Evolutionary conservation across 2,329 filamentous ascomycete genomes (phyloP).

Genomic region (Emmonsia crescens): DNA sequence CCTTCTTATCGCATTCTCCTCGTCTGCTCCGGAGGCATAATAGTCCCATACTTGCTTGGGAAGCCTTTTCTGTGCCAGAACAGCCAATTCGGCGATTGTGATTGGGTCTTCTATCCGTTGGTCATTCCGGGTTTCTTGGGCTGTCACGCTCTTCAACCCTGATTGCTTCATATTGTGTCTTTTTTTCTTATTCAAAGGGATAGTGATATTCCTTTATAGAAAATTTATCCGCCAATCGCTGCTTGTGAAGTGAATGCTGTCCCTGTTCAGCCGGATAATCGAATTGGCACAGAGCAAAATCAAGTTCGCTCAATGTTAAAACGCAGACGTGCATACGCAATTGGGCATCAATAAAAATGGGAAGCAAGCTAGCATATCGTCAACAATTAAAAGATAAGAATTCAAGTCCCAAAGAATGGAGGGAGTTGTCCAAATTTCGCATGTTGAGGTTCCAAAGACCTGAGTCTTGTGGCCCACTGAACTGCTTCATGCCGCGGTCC

Average conservation of each 20-base stretch:
- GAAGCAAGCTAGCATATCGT: neutral
- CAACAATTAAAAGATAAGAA: too few relatives aligned
- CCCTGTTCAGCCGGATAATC: neutral
- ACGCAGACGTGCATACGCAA: neutral
- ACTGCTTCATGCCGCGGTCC: neutral
- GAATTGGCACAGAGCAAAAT: neutral
- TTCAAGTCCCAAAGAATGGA: too few relatives aligned
- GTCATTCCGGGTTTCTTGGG: neutral
- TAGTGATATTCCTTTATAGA: neutral
- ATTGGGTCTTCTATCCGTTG: neutral
- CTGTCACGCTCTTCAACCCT: neutral
- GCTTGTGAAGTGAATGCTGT: neutral
- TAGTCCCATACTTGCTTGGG: constrained; percentile 3
- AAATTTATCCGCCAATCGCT: neutral
- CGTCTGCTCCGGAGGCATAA: neutral
- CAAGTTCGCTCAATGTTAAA: neutral
- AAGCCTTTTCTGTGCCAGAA: neutral
- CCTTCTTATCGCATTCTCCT: neutral
- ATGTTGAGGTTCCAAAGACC: too few relatives aligned
- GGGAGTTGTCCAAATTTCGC: too few relatives aligned
- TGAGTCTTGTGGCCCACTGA: too few relatives aligned
- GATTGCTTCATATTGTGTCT: neutral
- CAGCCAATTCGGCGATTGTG: neutral
- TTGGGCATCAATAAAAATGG: neutral
- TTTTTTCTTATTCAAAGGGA: neutral